Conservation (phyloP, 2,329 filamentous ascomycete species). For the Alternaria metachromatica region DNA sequence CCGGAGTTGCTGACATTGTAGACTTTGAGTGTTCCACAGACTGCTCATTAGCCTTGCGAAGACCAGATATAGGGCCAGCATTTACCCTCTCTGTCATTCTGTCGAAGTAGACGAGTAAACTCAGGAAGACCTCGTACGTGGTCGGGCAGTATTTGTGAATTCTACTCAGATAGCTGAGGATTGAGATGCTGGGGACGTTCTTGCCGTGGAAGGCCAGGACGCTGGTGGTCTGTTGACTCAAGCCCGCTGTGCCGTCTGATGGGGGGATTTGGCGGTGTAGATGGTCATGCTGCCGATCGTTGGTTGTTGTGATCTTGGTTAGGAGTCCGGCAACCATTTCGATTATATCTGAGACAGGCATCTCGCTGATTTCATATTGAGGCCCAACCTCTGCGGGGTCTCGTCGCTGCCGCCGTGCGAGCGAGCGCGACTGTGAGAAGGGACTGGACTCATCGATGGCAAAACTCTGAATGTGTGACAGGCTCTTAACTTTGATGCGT, state of each 20-base stretch:
- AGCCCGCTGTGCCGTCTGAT: slow-evolving; percentile 63
- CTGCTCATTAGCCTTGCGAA: slow-evolving; percentile 61
- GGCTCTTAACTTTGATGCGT: slow-evolving; percentile 81
- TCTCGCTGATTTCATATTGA: slow-evolving; percentile 92
- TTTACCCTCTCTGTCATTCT: slow-evolving; percentile 98
- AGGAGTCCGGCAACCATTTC: slow-evolving; percentile 97
- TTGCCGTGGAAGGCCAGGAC: slow-evolving; percentile 98
- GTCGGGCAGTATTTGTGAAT: slow-evolving; percentile 99
- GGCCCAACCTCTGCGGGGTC: slow-evolving; percentile 59
- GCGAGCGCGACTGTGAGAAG: slow-evolving; percentile 57
- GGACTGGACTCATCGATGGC: slow-evolving; percentile 76
- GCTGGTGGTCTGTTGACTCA: slow-evolving; percentile 70
- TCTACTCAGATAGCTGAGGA: slow-evolving; percentile 90
- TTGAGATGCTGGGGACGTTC: slow-evolving; percentile 96
- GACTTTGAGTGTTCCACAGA: slow-evolving; percentile 49
- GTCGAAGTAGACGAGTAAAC: slow-evolving; percentile 95
- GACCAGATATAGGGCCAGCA: slow-evolving; percentile 72
- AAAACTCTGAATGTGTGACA: slow-evolving; percentile 90
- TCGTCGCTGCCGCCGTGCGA: slow-evolving; percentile 51
- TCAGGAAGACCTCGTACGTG: slow-evolving; percentile 97
- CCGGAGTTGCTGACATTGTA: slow-evolving; percentile 36
- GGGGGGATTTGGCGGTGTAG: slow-evolving; percentile 76
- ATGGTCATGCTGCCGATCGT: slow-evolving; percentile 92
- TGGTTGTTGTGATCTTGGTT: slow-evolving; percentile 96
- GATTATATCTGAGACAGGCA: slow-evolving; percentile 97